Evolutionary conservation across 257 asterid genomes (phyloP).

Genomic region (Echites panduratus): DNA sequence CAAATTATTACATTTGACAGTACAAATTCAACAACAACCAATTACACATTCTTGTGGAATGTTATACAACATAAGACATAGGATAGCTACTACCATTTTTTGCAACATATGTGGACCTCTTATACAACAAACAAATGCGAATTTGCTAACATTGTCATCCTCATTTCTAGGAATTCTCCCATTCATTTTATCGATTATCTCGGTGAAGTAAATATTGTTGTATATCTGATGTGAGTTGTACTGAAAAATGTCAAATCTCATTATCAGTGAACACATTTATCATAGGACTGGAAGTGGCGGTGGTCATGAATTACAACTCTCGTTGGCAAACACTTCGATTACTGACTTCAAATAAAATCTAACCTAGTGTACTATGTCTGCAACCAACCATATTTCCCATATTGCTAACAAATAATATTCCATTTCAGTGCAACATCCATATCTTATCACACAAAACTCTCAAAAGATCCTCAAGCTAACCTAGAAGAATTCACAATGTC

Average conservation of each 20-base stretch:
- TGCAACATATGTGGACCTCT: not conserved
- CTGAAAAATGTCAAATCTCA: not conserved
- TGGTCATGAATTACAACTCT: not conserved
- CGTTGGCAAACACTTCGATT: not conserved
- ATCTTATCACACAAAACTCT: not conserved
- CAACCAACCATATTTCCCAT: not conserved
- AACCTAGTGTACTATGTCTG: not conserved
- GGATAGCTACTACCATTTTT: not conserved
- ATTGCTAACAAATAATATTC: not conserved
- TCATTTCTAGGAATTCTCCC: not conserved
- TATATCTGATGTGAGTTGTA: not conserved
- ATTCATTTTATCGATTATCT: not conserved
- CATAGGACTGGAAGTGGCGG: not conserved
- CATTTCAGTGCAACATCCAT: not conserved
- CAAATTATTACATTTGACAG: not conserved
- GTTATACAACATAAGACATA: not conserved
- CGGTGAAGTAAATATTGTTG: not conserved
- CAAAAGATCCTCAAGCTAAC: not conserved
- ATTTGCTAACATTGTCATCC: not conserved
- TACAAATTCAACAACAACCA: not conserved
- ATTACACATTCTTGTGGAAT: not conserved
- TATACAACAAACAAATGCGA: not conserved
- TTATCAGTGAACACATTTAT: not conserved
- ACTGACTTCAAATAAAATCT: not conserved
- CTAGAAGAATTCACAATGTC: not conserved